Evolutionary conservation across 768 basidiomycete species (phyloP), one percentile per base, ranked within the genome.

Genomic region (Kwoniella sp.): DNA sequence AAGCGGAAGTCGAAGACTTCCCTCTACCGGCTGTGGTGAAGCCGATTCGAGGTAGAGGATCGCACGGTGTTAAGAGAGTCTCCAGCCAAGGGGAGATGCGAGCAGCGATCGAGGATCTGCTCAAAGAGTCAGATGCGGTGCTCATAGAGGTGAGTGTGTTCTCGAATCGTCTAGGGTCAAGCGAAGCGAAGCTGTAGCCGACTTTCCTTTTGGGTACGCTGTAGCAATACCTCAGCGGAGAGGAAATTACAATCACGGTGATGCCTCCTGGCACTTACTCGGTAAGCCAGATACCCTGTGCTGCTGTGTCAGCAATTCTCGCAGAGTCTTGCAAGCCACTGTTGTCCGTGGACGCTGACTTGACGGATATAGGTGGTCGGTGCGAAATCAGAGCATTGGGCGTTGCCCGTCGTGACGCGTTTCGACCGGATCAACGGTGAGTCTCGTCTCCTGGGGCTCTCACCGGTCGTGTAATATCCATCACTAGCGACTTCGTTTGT

Each of bases 221-320:
- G 0, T 31, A 75, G 70, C 71, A 74, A 61, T 78, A 71, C 61
- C 56, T 67, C n/a, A 54, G 26, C 2, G 75, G 71, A 2, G 75
- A 79, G 55, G 78, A 79, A 53, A 68, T 76, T 41, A 79, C 78
- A 2, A 64, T 77, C 15, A 70, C 78, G 0, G 67, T 79, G 37
- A 71, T 79, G 73, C 75, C 78, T 20, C 74, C 78, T 7, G 78
- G 78, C 2, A 56, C 71, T 2, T 79, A 71, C 55, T 57, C 66
- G 1, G 76, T 73, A 48, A 63, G 72, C 67, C 7, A n/a, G n/a
- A n/a, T n/a, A n/a, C n/a, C n/a, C n/a, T n/a, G n/a, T n/a, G n/a
- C n/a, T n/a, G n/a, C n/a, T n/a, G n/a, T n/a, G n/a, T n/a, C n/a
- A n/a, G n/a, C n/a, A n/a, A n/a, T n/a, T n/a, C n/a, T n/a, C n/a